Evolutionary conservation across 371 early-diverging fungal species (phyloP).

Genomic region (Sporodiniella umbellata): DNA sequence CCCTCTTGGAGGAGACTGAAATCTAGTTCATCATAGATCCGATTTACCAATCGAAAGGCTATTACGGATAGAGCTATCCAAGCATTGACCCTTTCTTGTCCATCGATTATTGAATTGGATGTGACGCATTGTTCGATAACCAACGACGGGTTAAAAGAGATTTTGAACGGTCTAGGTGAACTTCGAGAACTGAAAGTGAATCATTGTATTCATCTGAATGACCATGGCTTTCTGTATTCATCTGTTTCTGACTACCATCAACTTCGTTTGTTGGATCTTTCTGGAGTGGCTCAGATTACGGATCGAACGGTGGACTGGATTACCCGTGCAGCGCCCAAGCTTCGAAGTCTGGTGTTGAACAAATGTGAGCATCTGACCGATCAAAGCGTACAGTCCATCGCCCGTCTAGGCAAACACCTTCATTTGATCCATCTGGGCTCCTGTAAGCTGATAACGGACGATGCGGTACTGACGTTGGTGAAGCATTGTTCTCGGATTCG

Average conservation of each 20-base stretch:
- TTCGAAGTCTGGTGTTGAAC: conserved; percentile 57
- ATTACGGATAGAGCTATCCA: conserved; percentile 51
- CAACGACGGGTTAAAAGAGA: conserved; percentile 38
- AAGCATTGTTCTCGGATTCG: conserved; percentile 59
- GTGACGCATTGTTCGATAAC: conserved; percentile 54
- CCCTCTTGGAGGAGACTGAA: too few relatives aligned
- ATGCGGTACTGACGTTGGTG: conserved; percentile 45
- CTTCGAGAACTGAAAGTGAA: conserved; percentile 56
- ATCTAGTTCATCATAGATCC: too few relatives aligned
- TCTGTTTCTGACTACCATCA: conserved; percentile 41
- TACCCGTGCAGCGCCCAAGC: conserved; percentile 52
- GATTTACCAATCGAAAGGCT: conserved; percentile 51
- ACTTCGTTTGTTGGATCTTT: conserved; percentile 60
- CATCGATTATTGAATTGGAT: conserved; percentile 56
- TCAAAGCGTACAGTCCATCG: conserved; percentile 44
- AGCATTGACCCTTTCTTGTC: conserved; percentile 51
- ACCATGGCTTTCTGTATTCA: conserved; percentile 42
- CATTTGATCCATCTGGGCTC: conserved; percentile 65
- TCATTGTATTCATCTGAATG: conserved; percentile 41
- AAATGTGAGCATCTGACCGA: conserved; percentile 59
- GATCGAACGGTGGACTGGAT: conserved; percentile 51
- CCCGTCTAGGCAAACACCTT: conserved; percentile 51
- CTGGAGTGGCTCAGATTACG: conserved; percentile 46
- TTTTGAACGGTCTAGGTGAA: conserved; percentile 45
- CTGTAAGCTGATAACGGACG: conserved; percentile 56